Percentiles rank a stretch among this genome's conserved stretches.
Conservation (phyloP, 2,329 filamentous ascomycete genomes). For the Apiospora aurea region DNA sequence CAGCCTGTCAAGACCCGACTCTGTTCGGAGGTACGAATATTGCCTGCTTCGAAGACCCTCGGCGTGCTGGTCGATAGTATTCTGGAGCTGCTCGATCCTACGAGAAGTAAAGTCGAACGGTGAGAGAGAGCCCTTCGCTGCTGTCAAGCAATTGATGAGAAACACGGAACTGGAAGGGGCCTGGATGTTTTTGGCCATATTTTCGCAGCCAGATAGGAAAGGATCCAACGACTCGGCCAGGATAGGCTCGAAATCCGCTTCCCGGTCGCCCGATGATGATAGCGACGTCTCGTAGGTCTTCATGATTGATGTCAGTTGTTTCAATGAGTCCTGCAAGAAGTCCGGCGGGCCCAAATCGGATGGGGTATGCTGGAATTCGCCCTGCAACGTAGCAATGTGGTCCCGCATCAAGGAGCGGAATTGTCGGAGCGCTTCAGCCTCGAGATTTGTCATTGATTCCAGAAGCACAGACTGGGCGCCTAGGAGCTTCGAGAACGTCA, state of each 20-base stretch:
- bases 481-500: conserved; percentile 83
- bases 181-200: conserved; percentile 67
- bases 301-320: conserved; percentile 79
- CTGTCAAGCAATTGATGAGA: conserved; percentile 73
- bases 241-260: conserved; percentile 76
- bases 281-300: conserved; percentile 87
- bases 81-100: conserved; percentile 62
- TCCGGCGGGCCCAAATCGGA: conserved; percentile 78
- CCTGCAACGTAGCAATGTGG: conserved; percentile 76
- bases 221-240: conserved; percentile 84
- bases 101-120: conserved; percentile 69
- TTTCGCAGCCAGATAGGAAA: conserved; percentile 78
- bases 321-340: conserved; percentile 81
- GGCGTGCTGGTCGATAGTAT: conserved; percentile 61
- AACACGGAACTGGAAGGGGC: conserved; percentile 72
- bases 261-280: conserved; percentile 62
- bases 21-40: conserved; percentile 73
- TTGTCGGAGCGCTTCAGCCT: conserved; percentile 79
- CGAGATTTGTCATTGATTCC: conserved; percentile 71
- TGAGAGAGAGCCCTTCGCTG: conserved; percentile 62
- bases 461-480: conserved; percentile 73
- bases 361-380: conserved; percentile 73
- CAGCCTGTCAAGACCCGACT: conserved; percentile 75
- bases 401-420: conserved; percentile 85
- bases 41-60: conserved; percentile 71